These are phyloP conservation scores for Oemleria cerasiformis DNA, from an alignment of 306 rosid species.

Conservation along the genomic window DNA sequence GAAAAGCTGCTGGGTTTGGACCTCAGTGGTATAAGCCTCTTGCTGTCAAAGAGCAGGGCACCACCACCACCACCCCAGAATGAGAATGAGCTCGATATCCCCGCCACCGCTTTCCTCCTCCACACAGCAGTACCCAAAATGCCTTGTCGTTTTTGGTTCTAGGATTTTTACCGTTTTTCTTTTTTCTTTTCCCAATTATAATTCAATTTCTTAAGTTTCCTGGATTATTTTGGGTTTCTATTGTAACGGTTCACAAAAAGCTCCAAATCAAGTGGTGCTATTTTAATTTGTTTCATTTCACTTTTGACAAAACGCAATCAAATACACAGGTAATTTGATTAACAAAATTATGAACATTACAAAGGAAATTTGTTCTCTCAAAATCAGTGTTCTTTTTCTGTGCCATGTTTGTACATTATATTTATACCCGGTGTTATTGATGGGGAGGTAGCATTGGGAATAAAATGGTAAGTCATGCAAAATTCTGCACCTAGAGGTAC, in stretches of 20 bases:
- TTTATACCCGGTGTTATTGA: constrained; percentile 4
- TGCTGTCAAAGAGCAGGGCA: constrained; percentile 45
- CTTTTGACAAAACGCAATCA: too few relatives aligned
- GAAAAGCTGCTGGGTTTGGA: constrained; percentile 84
- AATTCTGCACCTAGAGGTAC: constrained; percentile 25
- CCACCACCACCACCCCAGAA: not conserved
- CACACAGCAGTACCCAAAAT: too few relatives aligned
- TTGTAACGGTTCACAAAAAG: too few relatives aligned
- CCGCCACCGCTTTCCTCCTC: too few relatives aligned
- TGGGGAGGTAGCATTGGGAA: constrained; percentile 14
- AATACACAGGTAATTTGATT: too few relatives aligned
- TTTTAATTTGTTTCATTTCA: too few relatives aligned
- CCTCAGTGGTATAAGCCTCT: constrained; percentile 88
- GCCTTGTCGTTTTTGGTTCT: too few relatives aligned
- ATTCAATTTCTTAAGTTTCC: too few relatives aligned
- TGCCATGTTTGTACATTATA: constrained; percentile 25
- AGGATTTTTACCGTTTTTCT: too few relatives aligned
- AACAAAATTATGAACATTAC: not conserved
- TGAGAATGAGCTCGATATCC: not conserved
- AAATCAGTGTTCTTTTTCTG: constrained; percentile 12
- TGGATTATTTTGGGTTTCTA: too few relatives aligned
- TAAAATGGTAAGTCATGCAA: constrained; percentile 16
- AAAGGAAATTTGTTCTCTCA: constrained; percentile 20
- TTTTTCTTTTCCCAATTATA: too few relatives aligned
- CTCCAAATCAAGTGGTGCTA: too few relatives aligned